These are phyloP conservation scores for Canariomyces notabilis DNA, from an alignment of 2,329 filamentous ascomycete genomes.

Conservation along the genomic window DNA sequence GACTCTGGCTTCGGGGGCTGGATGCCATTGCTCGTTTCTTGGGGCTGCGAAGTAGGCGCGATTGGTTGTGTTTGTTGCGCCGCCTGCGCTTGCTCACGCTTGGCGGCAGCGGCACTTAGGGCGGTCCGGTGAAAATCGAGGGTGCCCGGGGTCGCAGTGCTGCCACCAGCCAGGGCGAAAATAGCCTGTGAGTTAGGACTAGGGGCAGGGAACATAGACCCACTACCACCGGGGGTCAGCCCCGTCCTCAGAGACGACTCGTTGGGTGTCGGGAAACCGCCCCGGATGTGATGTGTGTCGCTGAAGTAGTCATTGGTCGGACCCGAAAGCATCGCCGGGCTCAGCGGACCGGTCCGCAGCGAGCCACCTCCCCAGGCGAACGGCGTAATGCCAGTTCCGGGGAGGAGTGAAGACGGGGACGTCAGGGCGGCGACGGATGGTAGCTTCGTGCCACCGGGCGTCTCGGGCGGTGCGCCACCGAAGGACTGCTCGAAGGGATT, in stretches of 20 bases:
- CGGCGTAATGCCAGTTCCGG: slow-evolving; percentile 65
- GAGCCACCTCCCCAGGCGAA: slow-evolving; percentile 81
- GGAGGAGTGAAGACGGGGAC: slow-evolving; percentile 77
- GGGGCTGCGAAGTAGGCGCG: slow-evolving; percentile 46
- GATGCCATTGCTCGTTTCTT: slow-evolving; percentile 43
- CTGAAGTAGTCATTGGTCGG: slow-evolving; percentile 82
- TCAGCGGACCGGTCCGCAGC: slow-evolving; percentile 84
- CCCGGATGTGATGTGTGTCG: slow-evolving; percentile 70
- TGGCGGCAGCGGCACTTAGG: slow-evolving; percentile 69
- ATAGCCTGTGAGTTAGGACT: slow-evolving; percentile 83
- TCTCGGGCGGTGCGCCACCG: slow-evolving; percentile 62
- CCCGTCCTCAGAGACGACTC: slow-evolving; percentile 90
- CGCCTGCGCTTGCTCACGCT: slow-evolving; percentile 46
- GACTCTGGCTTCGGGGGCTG: slow-evolving; percentile 41
- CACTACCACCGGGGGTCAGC: slow-evolving; percentile 87
- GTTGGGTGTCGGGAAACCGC: slow-evolving; percentile 90
- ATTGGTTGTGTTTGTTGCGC: slow-evolving; percentile 29
- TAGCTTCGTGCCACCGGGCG: slow-evolving; percentile 75
- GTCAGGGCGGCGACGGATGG: slow-evolving; percentile 88
- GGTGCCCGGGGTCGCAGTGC: slow-evolving; percentile 81
- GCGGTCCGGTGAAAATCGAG: slow-evolving; percentile 94
- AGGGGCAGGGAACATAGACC: slow-evolving; percentile 92
- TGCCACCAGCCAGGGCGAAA: slow-evolving; percentile 72
- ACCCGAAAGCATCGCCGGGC: slow-evolving; percentile 94
- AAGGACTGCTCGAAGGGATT: slow-evolving; percentile 98